Base-by-base conservation (phyloP, 1,139 yeast genomes). In the Protomyces pachydermus region DNA sequence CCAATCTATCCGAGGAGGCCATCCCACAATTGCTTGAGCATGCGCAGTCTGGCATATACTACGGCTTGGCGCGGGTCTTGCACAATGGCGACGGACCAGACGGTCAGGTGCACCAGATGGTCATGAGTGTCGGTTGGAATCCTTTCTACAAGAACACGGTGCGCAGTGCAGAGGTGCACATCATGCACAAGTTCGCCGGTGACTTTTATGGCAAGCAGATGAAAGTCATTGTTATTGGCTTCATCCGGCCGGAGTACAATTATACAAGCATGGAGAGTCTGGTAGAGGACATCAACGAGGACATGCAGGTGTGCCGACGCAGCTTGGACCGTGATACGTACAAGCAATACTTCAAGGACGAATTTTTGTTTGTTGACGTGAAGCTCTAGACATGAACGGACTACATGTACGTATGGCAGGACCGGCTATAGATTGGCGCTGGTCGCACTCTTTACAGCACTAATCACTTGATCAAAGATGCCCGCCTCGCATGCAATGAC, bases 121-220 rank as follows among this genome's bases (percentile, higher is more conserved):
- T 91, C 23, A 87, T 91, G 89, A 89, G 96, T 20, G 82, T 95
- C 34, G 99, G 99, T 1, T 90, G 91, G 89, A 95, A 93, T 73
- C 98, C 98, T 18, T 93, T 87, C 74, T 95, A 86, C 75, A 82
- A 86, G 38, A 91, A 93, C 75, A 81, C 83, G 67, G 81, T 82
- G 68, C 87, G 87, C 74, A 86, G 96, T 0, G 93, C 75, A 5
- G 99, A 95, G 71, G 80, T 93, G 53, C 97, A 95, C 74, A 82
- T 95, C 14, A 81, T 95, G 63, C 95, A 90, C 75, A 77, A 85
- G 65, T 93, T 91, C 72, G 69, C 73, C 1, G 72, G 77, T 4
- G 80, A 82, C 67, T 95, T 95, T 74, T 95, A 95, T 71, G 98
- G 98, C 1, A 95, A 96, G 12, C 70, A 75, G 16, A 80, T 93